A percentile compares a stretch with the other conserved stretches of the same genome.
Conservation (phyloP, 2,329 filamentous ascomycete genomes). For the Chrysoporthe puriensis region DNA sequence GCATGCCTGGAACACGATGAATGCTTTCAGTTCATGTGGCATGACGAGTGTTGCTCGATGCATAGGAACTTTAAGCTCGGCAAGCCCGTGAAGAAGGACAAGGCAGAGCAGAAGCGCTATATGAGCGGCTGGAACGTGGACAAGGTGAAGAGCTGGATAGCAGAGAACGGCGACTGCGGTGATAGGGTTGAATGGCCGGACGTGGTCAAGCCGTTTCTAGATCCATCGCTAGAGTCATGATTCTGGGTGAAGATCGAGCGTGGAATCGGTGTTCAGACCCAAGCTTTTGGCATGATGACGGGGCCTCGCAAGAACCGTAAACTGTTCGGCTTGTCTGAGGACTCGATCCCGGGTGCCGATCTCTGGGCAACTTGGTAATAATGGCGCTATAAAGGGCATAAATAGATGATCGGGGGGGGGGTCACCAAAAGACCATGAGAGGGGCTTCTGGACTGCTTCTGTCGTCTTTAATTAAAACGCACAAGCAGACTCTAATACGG, state of each 20-base stretch:
- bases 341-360: not conserved
- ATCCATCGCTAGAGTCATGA: not conserved
- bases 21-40: conserved; percentile 49
- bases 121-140: conserved; percentile 48
- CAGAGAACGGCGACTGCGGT: conserved; percentile 41
- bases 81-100: conserved; percentile 39
- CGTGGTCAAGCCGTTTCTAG: not conserved
- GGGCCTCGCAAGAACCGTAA: not conserved
- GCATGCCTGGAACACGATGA: conserved; percentile 45
- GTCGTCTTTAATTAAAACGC: no score
- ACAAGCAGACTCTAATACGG: no score
- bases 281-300: not conserved
- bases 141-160: conserved; percentile 47
- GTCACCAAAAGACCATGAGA: not conserved
- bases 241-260: not conserved
- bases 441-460: not conserved
- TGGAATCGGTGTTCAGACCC: not conserved
- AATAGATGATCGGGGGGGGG: not conserved
- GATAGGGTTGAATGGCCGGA: conserved; percentile 39
- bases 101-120: conserved; percentile 37
- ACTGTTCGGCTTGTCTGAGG: not conserved
- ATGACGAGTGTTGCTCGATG: conserved; percentile 44
- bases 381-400: not conserved
- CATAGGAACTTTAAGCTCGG: conserved; percentile 44
- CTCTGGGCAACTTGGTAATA: not conserved